Evolutionary conservation across 306 rosid genomes (phyloP), one percentile per base, ranked within the genome.

Genomic region (Malus sieversii): DNA sequence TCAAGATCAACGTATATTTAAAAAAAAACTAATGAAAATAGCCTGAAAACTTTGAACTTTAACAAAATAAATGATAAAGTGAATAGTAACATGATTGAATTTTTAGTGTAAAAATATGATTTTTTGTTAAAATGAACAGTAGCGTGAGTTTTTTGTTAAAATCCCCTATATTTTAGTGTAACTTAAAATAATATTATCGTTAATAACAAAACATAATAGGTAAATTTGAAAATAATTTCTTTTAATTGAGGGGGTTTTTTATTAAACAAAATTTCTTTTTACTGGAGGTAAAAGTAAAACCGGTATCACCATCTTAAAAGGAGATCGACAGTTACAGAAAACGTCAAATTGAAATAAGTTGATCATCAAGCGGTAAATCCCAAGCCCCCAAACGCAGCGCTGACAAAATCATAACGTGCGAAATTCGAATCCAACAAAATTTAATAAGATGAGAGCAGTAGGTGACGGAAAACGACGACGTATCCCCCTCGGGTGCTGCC

Each of bases 401-500:
- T 15, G 10, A 15, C 22, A 55, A 46, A 16, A 18, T 44, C 30
- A 3, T 75, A 59, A 68, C 35, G 72, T 22, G 73, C 51, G 72
- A 35, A 35, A 35, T 35, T 35, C 40, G 40, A 20, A 8, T 62
- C 66, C 20, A 12, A 1, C 4, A 13, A 66, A 66, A 10, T 60
- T 40, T 40, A 40, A 40, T 44, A n/a, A 10, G 11, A 63, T n/a
- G 25, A 48, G n/a, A 42, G 45, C 25, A 66, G 77, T 64, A 58
- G 63, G 20, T 15, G 35, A 9, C n/a, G 12, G 4, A 13, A 16
- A 4, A 72, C 53, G 75, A 22, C 68, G 78, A 23, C 81, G 68
- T 72, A 67, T 67, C 68, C 16, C 16, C 75, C 68, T 75, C 55
- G 74, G 77, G 30, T 63, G 63, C 42, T 25, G 59, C 57, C 73